Evolutionary conservation across 495 filamentous ascomycete genomes (phyloP).

Genomic region (Neurospora tetrasperma): DNA sequence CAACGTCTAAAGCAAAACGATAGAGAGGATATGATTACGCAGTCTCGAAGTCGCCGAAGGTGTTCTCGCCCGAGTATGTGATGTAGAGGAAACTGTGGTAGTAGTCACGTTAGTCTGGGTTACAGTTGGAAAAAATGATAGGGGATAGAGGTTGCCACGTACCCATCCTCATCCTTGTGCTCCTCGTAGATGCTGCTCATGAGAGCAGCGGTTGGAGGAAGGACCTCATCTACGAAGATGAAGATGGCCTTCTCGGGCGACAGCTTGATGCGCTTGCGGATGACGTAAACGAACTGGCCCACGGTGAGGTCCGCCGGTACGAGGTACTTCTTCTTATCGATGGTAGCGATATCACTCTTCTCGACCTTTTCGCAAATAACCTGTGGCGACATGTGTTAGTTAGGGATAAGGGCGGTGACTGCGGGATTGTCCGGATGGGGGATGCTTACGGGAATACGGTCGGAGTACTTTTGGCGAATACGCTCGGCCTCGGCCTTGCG

Average conservation of each 20-base stretch:
- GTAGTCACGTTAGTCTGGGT: constrained; percentile 9
- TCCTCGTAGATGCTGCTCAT: constrained; percentile 99
- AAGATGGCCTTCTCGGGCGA: constrained; percentile 99
- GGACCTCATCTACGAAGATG: constrained; percentile 99
- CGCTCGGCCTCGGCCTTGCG: constrained; percentile 98
- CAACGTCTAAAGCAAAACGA: not conserved
- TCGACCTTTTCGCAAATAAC: constrained; percentile 99
- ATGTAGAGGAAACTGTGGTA: constrained; percentile 38
- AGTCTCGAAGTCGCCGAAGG: constrained; percentile 58
- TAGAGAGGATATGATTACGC: constrained; percentile 11
- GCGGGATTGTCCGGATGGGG: constrained; percentile 2
- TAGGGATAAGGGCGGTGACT: constrained; percentile 11
- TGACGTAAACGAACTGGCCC: constrained; percentile 99
- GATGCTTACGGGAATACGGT: constrained; percentile 88
- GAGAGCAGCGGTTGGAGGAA: constrained; percentile 90
- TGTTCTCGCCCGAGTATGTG: constrained; percentile 99
- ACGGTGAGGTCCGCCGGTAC: constrained; percentile 97
- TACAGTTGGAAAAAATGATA: not conserved
- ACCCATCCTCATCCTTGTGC: constrained; percentile 79
- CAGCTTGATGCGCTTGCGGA: constrained; percentile 99
- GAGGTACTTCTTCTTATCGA: constrained; percentile 99
- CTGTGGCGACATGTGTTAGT: constrained; percentile 34
- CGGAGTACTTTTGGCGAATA: constrained; percentile 96
- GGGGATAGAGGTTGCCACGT: constrained; percentile 15
- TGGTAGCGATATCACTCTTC: constrained; percentile 97